Evolutionary conservation across 257 asterid genomes (phyloP), one percentile per base, ranked within the genome.

Genomic region (Salvia splendens): DNA sequence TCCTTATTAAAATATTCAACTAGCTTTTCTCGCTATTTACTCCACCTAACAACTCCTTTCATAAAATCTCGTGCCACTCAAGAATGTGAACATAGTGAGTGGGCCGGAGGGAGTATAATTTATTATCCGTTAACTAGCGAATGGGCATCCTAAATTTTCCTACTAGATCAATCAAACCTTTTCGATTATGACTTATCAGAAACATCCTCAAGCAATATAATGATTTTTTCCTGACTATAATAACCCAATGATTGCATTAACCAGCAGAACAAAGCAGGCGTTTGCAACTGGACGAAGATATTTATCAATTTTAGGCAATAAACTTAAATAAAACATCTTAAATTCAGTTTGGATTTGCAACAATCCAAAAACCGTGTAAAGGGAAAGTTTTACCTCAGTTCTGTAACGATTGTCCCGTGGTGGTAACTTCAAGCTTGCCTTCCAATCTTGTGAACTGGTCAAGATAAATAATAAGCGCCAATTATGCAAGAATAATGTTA

Each of bases 401-500:
- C 76, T 85, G 62, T 77, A 88, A 24, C 97, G 96, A 10, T 85
- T 73, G 82, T 91, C 97, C 75, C 77, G 69, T 7, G 87, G 81
- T 47, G 97, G 97, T 70, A 85, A 48, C 77, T 82, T 88, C 50
- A 91, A 72, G 69, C 41, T 78, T 33, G 88, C 84, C 86, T 88
- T 91, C 97, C 96, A 88, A 75, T 86, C 96, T 83, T 86, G 93
- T 11, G 91, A 91, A 70, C 96, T 90, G 81, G 41, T 48, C 71
- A 73, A 63, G 61, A 32, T 36, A 42, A 67, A 46, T 48, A 41
- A 20, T 43, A 53, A 61, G 43, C 8, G 15, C 41, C 41, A 54
- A 32, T 40, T 48, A 45, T 51, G 73, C 60, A 38, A 20, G 17
- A 47, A 30, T 7, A 62, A 24, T 24, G 30, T 24, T 24, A 24